Evolutionary conservation across 371 early-diverging fungal species (phyloP).

Genomic region (Cokeromyces recurvatus): DNA sequence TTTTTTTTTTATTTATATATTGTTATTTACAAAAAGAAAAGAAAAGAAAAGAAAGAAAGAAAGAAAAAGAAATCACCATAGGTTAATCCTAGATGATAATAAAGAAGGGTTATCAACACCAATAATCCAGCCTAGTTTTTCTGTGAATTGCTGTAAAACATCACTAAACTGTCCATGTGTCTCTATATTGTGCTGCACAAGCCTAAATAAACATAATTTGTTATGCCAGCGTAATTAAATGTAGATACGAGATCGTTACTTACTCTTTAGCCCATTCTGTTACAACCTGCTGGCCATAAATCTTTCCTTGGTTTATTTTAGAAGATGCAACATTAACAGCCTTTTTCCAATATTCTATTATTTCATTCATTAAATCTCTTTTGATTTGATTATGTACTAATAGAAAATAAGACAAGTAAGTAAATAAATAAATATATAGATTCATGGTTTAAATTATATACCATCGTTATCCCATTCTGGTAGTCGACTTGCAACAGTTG

Average conservation of each 20-base stretch:
- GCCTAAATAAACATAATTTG: conserved; percentile 17
- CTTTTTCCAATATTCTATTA: conserved; percentile 70
- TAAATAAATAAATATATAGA: not conserved
- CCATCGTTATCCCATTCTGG: conserved; percentile 67
- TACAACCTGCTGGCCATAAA: conserved; percentile 66
- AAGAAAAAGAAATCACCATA: not conserved
- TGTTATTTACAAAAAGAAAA: too few relatives aligned
- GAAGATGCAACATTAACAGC: conserved; percentile 66
- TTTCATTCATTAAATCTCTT: conserved; percentile 52
- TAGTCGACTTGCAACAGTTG: conserved; percentile 62
- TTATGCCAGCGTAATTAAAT: not conserved
- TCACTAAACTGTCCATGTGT: conserved; percentile 42
- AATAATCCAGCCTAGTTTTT: conserved; percentile 64
- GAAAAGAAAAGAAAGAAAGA: too few relatives aligned
- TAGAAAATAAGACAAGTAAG: not conserved
- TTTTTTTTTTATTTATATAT: too few relatives aligned
- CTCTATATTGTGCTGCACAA: conserved; percentile 44
- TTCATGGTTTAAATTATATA: not conserved
- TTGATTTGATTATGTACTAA: conserved; percentile 59
- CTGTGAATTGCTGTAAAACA: conserved; percentile 53
- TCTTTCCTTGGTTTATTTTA: conserved; percentile 70
- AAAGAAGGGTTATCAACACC: conserved; percentile 28
- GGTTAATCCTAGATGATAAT: not conserved
- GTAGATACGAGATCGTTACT: not conserved
- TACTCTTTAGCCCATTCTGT: conserved; percentile 76